These are phyloP conservation scores for Glebionis coronaria DNA, from an alignment of 129 eudicot species.

Conservation along the genomic window DNA sequence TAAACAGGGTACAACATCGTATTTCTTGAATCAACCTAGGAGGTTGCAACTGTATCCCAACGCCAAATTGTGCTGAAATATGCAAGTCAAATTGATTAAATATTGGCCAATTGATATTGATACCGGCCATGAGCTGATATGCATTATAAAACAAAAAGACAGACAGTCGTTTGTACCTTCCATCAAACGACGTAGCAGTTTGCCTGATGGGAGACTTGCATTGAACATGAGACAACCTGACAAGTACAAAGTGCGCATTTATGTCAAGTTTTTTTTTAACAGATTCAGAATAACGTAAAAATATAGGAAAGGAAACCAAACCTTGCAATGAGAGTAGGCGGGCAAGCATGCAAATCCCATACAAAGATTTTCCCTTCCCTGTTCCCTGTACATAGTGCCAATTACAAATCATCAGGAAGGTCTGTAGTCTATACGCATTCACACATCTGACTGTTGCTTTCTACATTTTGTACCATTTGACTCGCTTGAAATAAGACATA, in stretches of 20 bases:
- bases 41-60: too few species aligned
- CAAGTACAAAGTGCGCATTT: constrained; percentile 15
- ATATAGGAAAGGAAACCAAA: constrained; percentile 15
- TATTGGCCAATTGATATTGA: background rate
- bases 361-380: constrained; percentile 96
- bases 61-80: constrained; percentile 22
- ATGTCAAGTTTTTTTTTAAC: background rate
- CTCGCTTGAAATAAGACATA: background rate
- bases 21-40: background rate
- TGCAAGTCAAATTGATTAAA: background rate
- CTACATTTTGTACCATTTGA: background rate
- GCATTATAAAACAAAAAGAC: background rate
- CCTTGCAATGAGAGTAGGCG: constrained; percentile 88
- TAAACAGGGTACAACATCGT: constrained; percentile 2
- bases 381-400: constrained; percentile 52
- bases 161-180: constrained; percentile 45
- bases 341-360: constrained; percentile 91
- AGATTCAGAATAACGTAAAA: background rate
- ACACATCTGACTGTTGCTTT: background rate
- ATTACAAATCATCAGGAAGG: constrained; percentile 5
- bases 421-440: too few species aligned
- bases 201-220: constrained; percentile 93
- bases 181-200: constrained; percentile 96
- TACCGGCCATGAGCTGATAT: background rate
- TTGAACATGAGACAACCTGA: constrained; percentile 83